Conservation (phyloP, 2,329 filamentous ascomycete genomes). For the Fusarium bactridioides region DNA sequence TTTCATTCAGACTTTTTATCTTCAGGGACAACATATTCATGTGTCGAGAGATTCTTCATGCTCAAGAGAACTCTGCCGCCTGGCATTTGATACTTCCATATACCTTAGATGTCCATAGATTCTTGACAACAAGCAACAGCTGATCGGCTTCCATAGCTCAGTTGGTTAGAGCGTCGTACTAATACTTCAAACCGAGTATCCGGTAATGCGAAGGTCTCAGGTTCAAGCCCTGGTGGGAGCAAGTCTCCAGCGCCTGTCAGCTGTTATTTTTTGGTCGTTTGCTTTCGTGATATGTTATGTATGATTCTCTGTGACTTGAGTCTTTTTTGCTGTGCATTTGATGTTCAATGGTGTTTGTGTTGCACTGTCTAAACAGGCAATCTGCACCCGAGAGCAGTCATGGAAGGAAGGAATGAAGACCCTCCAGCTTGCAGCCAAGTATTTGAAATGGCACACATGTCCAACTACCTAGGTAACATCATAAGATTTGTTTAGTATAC, state of each 20-base stretch:
- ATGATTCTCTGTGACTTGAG: too few species aligned
- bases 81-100: accelerated
- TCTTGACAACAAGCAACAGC: constrained; percentile 8
- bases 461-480: not conserved
- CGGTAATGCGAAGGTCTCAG: constrained; percentile 42
- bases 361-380: constrained; percentile 1
- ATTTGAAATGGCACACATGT: not conserved
- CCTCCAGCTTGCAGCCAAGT: not conserved
- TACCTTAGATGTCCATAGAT: accelerated
- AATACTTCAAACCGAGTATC: constrained; percentile 37
- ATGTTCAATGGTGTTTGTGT: not conserved
- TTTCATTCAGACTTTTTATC: not conserved
- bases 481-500: constrained; percentile 2
- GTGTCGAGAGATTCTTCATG: too few species aligned
- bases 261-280: constrained; percentile 9
- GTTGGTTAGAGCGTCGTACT: constrained; percentile 44
- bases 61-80: not conserved
- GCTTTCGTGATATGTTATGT: too few species aligned
- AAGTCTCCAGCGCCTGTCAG: constrained; percentile 31
- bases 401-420: not conserved
- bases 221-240: constrained; percentile 43
- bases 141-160: constrained; percentile 43
- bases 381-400: not conserved
- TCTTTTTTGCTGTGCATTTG: not conserved
- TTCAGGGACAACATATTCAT: not conserved